Conservation (phyloP, 2,329 filamentous ascomycete genomes). For the Elsinoe perseae region DNA sequence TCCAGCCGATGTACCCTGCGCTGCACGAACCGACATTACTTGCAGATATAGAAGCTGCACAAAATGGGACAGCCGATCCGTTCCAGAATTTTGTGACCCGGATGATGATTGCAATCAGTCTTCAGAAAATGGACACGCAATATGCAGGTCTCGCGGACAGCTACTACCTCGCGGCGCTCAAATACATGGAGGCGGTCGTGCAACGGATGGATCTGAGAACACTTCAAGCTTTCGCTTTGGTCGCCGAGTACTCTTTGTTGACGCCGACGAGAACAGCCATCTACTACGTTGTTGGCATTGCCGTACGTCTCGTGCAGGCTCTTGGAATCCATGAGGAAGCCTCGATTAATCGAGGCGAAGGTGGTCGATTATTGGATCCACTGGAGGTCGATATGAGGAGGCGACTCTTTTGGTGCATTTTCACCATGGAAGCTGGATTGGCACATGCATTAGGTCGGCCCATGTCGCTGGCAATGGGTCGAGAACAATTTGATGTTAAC, state of each 20-base stretch:
- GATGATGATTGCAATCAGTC: constrained; percentile 88
- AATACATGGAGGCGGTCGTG: constrained; percentile 72
- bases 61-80: constrained; percentile 60
- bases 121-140: constrained; percentile 82
- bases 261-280: constrained; percentile 88
- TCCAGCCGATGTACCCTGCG: constrained; percentile 78
- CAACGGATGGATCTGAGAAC: constrained; percentile 85
- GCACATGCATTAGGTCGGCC: constrained; percentile 83
- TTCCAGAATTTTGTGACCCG: constrained; percentile 83
- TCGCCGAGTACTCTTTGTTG: constrained; percentile 84
- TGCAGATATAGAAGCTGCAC: constrained; percentile 71
- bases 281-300: constrained; percentile 87
- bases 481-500: constrained; percentile 75
- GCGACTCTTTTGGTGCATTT: constrained; percentile 78
- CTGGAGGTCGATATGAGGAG: constrained; percentile 84
- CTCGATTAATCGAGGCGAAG: constrained; percentile 62
- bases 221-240: constrained; percentile 77
- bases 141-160: constrained; percentile 93
- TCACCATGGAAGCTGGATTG: constrained; percentile 81
- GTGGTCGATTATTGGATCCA: constrained; percentile 55
- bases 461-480: constrained; percentile 70
- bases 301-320: constrained; percentile 80
- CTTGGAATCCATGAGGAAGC: constrained; percentile 82
- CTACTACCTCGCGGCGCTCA: constrained; percentile 86
- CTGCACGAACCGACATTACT: constrained; percentile 77